Percentiles rank a stretch among this genome's conserved stretches.
These are phyloP conservation scores for Aphanoascus verrucosus DNA, from an alignment of 2,329 filamentous ascomycete genomes.

Conservation along the genomic window DNA sequence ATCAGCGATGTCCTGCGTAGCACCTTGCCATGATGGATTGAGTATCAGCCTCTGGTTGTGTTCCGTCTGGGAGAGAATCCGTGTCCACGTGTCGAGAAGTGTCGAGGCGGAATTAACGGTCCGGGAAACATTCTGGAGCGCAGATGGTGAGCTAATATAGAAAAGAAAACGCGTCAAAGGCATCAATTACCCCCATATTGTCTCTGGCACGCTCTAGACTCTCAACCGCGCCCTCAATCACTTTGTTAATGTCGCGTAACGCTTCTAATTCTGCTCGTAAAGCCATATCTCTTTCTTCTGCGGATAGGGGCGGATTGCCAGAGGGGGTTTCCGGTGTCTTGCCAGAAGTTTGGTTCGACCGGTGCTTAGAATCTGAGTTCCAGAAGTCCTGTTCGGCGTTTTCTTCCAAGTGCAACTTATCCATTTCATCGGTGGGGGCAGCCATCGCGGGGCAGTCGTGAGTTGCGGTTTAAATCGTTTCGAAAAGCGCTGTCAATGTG, in stretches of 20 bases:
- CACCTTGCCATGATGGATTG: constrained; percentile 80
- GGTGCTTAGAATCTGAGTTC: constrained; percentile 4
- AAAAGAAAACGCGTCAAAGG: neutral
- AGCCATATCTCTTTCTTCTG: constrained; percentile 54
- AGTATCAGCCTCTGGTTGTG: constrained; percentile 90
- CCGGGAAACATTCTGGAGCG: constrained; percentile 59
- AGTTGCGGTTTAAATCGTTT: neutral
- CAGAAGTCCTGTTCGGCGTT: constrained; percentile 9
- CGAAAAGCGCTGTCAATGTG: neutral
- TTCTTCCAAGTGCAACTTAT: constrained; percentile 12
- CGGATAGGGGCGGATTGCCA: constrained; percentile 40
- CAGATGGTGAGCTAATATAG: neutral
- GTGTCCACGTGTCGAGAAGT: constrained; percentile 87
- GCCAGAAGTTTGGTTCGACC: constrained; percentile 15
- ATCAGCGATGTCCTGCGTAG: constrained; percentile 74
- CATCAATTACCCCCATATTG: constrained; percentile 38
- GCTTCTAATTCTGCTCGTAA: constrained; percentile 71
- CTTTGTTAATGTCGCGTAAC: constrained; percentile 74
- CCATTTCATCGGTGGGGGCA: constrained; percentile 13
- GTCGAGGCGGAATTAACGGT: constrained; percentile 82
- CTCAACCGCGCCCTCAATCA: constrained; percentile 54
- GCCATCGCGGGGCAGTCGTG: constrained; percentile 10
- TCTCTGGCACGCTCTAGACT: constrained; percentile 39
- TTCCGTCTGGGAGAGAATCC: constrained; percentile 91
- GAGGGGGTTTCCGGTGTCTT: constrained; percentile 41